phyloP scores from a whole-genome alignment of 1,139 yeast genomes.

The Geotrichum fermentans region DNA sequence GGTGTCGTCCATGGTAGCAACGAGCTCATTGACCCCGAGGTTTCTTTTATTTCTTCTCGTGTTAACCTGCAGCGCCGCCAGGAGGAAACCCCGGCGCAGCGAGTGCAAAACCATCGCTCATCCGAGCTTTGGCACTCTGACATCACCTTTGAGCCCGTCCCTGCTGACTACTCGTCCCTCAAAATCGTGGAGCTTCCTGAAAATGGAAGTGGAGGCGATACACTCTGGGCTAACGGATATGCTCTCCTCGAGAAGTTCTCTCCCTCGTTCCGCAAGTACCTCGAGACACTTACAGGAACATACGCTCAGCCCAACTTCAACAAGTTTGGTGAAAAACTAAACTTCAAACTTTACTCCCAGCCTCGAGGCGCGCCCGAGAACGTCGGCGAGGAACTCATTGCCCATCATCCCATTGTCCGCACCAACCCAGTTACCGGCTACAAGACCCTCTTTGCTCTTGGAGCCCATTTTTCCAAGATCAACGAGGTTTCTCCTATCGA shows the following conservation, averaged over 20 bases:
- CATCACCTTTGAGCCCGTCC: conserved; percentile 46
- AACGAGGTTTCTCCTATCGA: conserved; percentile 42
- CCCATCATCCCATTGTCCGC: conserved; percentile 44
- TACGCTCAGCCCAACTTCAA: conserved; percentile 32
- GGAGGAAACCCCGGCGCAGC: conserved; percentile 15
- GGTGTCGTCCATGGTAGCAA: conserved; percentile 26
- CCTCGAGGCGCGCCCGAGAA: conserved; percentile 38
- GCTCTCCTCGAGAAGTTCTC: conserved; percentile 46
- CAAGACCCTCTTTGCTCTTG: conserved; percentile 44
- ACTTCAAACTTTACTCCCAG: conserved; percentile 38
- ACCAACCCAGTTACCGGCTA: conserved; percentile 49
- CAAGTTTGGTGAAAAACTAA: conserved; percentile 38
- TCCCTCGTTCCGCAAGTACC: conserved; percentile 41
- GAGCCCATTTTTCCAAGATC: conserved; percentile 40
- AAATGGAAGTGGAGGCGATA: conserved; percentile 43
- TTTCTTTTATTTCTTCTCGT: conserved; percentile 26
- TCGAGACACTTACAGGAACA: conserved; percentile 39
- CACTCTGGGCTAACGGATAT: conserved; percentile 46
- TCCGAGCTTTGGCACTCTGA: conserved; percentile 44
- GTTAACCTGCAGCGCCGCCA: conserved; percentile 25
- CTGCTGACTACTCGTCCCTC: conserved; percentile 45
- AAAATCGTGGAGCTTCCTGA: conserved; percentile 43
- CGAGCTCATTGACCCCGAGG: conserved; percentile 24
- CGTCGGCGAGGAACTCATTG: conserved; percentile 30
- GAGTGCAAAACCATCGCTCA: conserved; percentile 1